Evolutionary conservation across 2,329 filamentous ascomycete genomes (phyloP).

Genomic region (Stromatinia cepivora): DNA sequence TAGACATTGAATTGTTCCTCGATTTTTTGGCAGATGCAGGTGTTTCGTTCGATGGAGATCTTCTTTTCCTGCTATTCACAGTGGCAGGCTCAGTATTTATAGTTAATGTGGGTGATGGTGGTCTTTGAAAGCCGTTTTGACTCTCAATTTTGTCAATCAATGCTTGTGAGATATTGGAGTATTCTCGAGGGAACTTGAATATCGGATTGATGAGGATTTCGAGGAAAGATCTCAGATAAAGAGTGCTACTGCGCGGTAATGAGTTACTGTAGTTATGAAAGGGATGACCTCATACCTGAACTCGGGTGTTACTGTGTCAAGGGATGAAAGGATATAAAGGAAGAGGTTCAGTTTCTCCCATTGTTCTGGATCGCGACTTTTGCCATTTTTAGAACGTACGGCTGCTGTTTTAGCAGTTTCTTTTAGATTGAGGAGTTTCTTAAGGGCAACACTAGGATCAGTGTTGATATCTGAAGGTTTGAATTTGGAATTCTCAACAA

Average conservation of each 20-base stretch:
- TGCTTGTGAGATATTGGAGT: background rate
- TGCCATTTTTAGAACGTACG: background rate
- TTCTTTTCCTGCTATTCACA: background rate
- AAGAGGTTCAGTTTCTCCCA: slow-evolving; percentile 1
- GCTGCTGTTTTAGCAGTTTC: fast-evolving
- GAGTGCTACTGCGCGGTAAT: background rate
- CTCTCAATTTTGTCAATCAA: background rate
- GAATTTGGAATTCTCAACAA: background rate
- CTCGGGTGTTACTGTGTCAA: background rate
- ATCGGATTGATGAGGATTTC: background rate
- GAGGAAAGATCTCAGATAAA: background rate
- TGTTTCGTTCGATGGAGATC: background rate
- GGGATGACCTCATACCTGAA: background rate
- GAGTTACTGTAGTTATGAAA: background rate
- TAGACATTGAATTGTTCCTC: background rate
- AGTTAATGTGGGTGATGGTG: background rate
- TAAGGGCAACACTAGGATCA: background rate
- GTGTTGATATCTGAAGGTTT: background rate
- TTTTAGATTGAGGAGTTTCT: background rate
- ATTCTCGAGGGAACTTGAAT: background rate
- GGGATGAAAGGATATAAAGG: background rate
- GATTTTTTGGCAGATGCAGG: background rate
- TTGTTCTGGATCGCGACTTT: background rate
- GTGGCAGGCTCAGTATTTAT: background rate
- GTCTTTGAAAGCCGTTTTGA: slow-evolving; percentile 1